Evolutionary conservation across 495 filamentous ascomycete species (phyloP).

Genomic region (Beverwykella pulmonaria): DNA sequence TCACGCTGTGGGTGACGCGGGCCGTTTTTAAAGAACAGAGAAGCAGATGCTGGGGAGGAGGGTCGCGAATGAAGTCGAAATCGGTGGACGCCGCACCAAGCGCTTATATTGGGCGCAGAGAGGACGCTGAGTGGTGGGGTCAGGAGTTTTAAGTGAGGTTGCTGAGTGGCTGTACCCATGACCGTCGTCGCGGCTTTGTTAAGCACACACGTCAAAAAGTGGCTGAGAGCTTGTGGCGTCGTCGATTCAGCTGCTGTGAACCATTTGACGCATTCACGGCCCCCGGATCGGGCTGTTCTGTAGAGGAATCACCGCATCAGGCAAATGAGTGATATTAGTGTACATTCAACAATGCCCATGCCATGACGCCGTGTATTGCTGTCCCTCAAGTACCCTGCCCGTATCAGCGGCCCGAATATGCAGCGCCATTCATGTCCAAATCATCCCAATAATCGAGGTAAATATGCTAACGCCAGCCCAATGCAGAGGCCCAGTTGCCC

Average conservation of each 20-base stretch:
- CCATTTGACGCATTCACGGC: neutral
- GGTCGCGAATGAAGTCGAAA: neutral
- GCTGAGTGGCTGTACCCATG: constrained; percentile 20
- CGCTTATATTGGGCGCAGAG: constrained; percentile 9
- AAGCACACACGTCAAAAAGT: constrained; percentile 5
- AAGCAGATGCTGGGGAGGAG: neutral
- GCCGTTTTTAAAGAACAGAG: neutral
- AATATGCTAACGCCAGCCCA: neutral
- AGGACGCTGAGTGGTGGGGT: constrained; percentile 16
- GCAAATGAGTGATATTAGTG: neutral
- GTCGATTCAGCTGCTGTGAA: neutral
- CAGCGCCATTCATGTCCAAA: neutral
- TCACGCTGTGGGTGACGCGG: neutral
- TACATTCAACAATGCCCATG: neutral
- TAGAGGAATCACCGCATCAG: neutral
- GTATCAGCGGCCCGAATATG: neutral
- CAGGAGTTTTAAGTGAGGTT: neutral
- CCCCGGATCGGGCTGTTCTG: neutral
- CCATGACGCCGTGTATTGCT: neutral
- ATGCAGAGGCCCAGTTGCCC: neutral
- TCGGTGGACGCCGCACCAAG: neutral
- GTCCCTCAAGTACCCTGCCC: neutral
- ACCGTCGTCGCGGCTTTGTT: neutral
- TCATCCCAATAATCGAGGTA: neutral
- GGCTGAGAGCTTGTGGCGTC: constrained; percentile 4